phyloP scores from a whole-genome alignment of 164 flowering plant genomes.

The Kingdonia uniflora region DNA sequence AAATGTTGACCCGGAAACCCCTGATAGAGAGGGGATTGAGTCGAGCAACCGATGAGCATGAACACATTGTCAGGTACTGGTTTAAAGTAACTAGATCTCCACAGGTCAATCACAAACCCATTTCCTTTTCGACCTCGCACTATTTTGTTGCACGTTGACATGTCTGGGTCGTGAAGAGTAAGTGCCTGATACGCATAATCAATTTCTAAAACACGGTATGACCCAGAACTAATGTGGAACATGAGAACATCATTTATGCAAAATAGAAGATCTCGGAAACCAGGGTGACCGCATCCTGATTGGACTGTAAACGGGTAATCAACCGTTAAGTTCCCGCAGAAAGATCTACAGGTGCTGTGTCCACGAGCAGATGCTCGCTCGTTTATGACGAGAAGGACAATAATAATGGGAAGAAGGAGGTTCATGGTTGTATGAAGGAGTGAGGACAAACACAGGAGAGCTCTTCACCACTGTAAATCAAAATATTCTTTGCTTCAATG shows the following conservation, averaged over 20 bases:
- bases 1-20: conserved; percentile 73
- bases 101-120: conserved; percentile 64
- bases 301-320: conserved; percentile 70
- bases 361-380: conserved; percentile 7
- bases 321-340: conserved; percentile 72
- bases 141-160: conserved; percentile 59
- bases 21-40: conserved; percentile 72
- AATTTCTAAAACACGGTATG: conserved; percentile 70
- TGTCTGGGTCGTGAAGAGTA: conserved; percentile 46
- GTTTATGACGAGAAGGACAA: not conserved
- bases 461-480: not conserved
- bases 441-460: not conserved
- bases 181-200: conserved; percentile 74
- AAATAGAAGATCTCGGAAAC: conserved; percentile 60
- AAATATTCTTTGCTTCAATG: conserved; percentile 43
- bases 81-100: conserved; percentile 50
- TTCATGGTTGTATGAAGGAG: conserved; percentile 13
- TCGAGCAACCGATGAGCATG: conserved; percentile 74
- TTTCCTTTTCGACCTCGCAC: conserved; percentile 55
- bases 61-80: conserved; percentile 73
- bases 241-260: conserved; percentile 82
- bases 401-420: conserved; percentile 5
- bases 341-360: conserved; percentile 45
- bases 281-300: conserved; percentile 82
- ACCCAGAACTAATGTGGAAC: conserved; percentile 84